Evolutionary conservation across 805 yeast genomes (phyloP).

Genomic region (Priceomyces melissophilus): DNA sequence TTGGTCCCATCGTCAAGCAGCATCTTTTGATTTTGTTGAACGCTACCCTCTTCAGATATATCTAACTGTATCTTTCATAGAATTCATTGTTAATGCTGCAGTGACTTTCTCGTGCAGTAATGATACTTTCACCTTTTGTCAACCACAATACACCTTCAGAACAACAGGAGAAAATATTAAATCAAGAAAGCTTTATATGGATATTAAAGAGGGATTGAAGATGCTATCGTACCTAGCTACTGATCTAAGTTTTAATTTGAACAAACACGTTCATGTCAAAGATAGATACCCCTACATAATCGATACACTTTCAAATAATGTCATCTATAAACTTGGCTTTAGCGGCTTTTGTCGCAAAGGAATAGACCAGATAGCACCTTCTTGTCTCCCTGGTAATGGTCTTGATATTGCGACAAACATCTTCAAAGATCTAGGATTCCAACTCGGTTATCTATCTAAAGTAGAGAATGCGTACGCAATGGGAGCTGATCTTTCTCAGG

Average conservation of each 20-base stretch:
- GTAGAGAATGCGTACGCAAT: slow-evolving; percentile 35
- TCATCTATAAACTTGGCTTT: slow-evolving; percentile 41
- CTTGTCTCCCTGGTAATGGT: slow-evolving; percentile 38
- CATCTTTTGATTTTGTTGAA: too few relatives aligned
- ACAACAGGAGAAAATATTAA: slow-evolving; percentile 32
- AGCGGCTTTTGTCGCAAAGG: slow-evolving; percentile 48
- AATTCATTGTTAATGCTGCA: slow-evolving; percentile 16
- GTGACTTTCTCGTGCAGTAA: slow-evolving; percentile 30
- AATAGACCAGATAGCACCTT: slow-evolving; percentile 10
- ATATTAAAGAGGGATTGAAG: slow-evolving; percentile 39
- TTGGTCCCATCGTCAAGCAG: too few relatives aligned
- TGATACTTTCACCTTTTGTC: slow-evolving; percentile 21
- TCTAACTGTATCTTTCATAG: slow-evolving; percentile 11
- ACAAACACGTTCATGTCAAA: slow-evolving; percentile 1
- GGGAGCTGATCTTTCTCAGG: slow-evolving; percentile 39
- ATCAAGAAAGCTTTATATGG: slow-evolving; percentile 31
- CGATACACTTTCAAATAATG: slow-evolving; percentile 44
- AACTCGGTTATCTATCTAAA: slow-evolving; percentile 39
- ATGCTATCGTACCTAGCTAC: slow-evolving; percentile 44
- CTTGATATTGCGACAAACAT: slow-evolving; percentile 46
- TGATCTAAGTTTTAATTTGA: slow-evolving; percentile 32
- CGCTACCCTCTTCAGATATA: too few relatives aligned
- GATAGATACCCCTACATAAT: slow-evolving; percentile 23
- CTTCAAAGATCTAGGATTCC: slow-evolving; percentile 49
- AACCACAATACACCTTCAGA: slow-evolving; percentile 44